Evolutionary conservation across 768 basidiomycete species (phyloP).

Genomic region (Leccinum longicurvipes): DNA sequence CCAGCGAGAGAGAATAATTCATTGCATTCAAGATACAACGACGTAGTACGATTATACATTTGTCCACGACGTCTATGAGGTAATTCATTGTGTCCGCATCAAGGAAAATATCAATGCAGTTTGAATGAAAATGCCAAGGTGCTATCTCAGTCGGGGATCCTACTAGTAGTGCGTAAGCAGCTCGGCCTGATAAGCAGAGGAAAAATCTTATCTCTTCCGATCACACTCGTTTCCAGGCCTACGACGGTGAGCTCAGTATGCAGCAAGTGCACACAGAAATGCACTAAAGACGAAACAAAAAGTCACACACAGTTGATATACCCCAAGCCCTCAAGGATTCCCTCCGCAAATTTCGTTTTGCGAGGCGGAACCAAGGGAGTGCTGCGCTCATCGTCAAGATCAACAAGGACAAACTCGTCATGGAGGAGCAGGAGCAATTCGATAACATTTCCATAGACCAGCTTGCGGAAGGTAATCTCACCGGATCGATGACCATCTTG

Average conservation of each 20-base stretch:
- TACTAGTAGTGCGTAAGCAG: background rate
- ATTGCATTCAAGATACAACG: too few relatives aligned
- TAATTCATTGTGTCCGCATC: background rate
- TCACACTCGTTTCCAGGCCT: background rate
- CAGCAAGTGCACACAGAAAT: background rate
- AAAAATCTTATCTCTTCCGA: background rate
- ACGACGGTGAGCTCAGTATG: conserved; percentile 22
- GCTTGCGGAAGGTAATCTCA: conserved; percentile 71
- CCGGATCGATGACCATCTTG: background rate
- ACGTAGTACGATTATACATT: background rate
- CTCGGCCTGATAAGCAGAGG: background rate
- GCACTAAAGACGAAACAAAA: conserved; percentile 1
- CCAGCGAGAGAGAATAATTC: too few relatives aligned
- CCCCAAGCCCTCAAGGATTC: conserved; percentile 72
- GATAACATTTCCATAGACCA: conserved; percentile 76
- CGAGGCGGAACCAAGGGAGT: conserved; percentile 58
- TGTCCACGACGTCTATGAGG: too few relatives aligned
- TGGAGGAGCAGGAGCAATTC: conserved; percentile 83
- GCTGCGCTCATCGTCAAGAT: conserved; percentile 89
- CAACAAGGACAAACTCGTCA: conserved; percentile 73
- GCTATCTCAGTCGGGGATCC: too few relatives aligned
- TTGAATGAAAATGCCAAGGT: background rate
- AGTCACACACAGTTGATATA: conserved; percentile 72
- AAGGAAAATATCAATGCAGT: too few relatives aligned
- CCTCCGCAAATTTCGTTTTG: conserved; percentile 81